A percentile compares a stretch with the other conserved stretches of the same genome.
These are phyloP conservation scores for Rhodamnia argentea DNA, from an alignment of 345 rosid genomes.

Conservation along the genomic window DNA sequence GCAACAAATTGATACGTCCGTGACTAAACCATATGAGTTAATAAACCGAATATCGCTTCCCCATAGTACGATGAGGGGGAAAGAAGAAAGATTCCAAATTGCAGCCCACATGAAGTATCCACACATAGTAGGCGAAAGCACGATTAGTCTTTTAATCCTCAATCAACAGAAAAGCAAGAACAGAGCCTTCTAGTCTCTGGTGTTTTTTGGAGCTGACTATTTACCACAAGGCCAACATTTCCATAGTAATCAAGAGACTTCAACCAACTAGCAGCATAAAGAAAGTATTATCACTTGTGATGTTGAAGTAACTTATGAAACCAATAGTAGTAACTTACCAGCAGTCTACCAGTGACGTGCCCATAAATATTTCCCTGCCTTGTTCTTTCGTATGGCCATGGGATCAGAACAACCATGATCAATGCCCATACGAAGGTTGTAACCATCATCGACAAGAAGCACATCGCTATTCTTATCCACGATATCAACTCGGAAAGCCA, in stretches of 20 bases:
- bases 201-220: neutral
- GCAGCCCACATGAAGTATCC: neutral
- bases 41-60: neutral
- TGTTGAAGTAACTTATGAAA: neutral
- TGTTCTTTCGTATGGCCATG: conserved; percentile 42
- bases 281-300: neutral
- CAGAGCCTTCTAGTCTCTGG: neutral
- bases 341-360: conserved; percentile 47
- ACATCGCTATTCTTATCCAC: conserved; percentile 27
- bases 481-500: conserved; percentile 30
- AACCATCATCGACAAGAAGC: conserved; percentile 38
- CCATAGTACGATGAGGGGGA: neutral
- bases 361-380: conserved; percentile 49
- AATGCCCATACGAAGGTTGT: conserved; percentile 38
- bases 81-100: neutral
- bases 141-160: neutral
- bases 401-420: conserved; percentile 32
- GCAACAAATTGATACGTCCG: neutral
- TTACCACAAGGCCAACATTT: neutral
- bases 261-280: neutral
- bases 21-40: neutral
- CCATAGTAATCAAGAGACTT: neutral
- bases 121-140: neutral
- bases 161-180: neutral
- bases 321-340: conserved; percentile 19